These are phyloP conservation scores for Scenedesmus sp. DNA, from an alignment of 163 green algal genomes.

Conservation along the genomic window DNA sequence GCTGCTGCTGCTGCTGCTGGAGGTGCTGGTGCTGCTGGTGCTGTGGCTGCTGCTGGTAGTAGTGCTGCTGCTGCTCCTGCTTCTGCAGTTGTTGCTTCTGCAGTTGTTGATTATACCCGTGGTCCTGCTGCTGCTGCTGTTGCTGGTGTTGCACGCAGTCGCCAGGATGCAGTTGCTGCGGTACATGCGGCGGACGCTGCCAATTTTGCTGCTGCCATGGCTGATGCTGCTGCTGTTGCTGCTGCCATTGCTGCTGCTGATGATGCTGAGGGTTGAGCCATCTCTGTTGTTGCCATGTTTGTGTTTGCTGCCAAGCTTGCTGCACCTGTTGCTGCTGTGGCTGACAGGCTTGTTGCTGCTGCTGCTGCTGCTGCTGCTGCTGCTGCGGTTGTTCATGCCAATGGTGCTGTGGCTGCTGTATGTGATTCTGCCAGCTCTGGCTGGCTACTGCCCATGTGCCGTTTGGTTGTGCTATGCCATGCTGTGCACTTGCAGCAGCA, in stretches of 20 bases:
- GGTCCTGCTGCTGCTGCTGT: neutral
- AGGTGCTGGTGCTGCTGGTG: neutral
- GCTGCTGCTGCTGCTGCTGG: neutral
- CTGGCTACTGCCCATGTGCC: neutral
- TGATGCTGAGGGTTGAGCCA: neutral
- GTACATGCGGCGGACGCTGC: neutral
- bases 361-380: too few species aligned
- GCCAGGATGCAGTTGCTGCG: neutral
- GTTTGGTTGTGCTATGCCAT: neutral
- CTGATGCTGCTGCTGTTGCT: slow-evolving; percentile 21
- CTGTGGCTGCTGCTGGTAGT: neutral
- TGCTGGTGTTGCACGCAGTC: too few species aligned
- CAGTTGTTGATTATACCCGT: too few species aligned
- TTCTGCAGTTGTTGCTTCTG: neutral
- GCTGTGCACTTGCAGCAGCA: neutral
- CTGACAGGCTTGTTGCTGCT: neutral
- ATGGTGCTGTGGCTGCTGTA: neutral
- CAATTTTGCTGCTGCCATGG: slow-evolving; percentile 9
- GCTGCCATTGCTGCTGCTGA: neutral
- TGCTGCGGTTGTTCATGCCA: slow-evolving; percentile 7
- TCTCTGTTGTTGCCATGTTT: neutral
- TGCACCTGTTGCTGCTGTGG: neutral
- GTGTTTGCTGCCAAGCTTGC: neutral
- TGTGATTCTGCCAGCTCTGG: neutral
- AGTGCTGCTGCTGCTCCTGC: neutral